phyloP scores from a whole-genome alignment of 257 asterid genomes.

The Solanum neorickii region DNA sequence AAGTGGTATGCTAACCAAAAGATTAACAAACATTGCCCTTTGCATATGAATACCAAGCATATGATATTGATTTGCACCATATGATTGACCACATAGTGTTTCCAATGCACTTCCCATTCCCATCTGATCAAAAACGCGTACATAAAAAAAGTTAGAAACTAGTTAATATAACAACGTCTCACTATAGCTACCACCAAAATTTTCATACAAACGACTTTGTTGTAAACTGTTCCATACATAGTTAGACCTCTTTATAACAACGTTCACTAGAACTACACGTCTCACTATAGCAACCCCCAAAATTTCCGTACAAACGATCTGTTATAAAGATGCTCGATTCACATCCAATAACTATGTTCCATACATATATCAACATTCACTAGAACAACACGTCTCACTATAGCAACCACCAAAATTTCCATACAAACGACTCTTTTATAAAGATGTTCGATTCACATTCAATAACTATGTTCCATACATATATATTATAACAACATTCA shows the following conservation, averaged over 20 bases:
- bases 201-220: background rate
- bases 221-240: background rate
- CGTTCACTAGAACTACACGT: too few species aligned
- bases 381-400: too few species aligned
- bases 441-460: background rate
- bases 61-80: slow-evolving; percentile 10
- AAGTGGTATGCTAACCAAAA: background rate
- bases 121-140: background rate
- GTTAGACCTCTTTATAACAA: too few species aligned
- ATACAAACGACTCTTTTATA: background rate
- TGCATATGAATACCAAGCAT: slow-evolving; percentile 16
- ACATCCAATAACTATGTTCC: too few species aligned
- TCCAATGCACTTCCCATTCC: slow-evolving; percentile 11
- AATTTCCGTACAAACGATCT: too few species aligned
- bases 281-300: too few species aligned
- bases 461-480: too few species aligned
- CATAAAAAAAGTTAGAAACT: background rate
- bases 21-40: slow-evolving; percentile 9
- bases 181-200: background rate
- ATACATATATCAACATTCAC: too few species aligned
- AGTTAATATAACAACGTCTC: background rate
- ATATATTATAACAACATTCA: too few species aligned
- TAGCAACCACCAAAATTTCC: background rate
- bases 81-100: slow-evolving; percentile 14
- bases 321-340: too few species aligned